Base-by-base conservation (phyloP, 1,139 yeast species). In the Meyerozyma athensensis region DNA sequence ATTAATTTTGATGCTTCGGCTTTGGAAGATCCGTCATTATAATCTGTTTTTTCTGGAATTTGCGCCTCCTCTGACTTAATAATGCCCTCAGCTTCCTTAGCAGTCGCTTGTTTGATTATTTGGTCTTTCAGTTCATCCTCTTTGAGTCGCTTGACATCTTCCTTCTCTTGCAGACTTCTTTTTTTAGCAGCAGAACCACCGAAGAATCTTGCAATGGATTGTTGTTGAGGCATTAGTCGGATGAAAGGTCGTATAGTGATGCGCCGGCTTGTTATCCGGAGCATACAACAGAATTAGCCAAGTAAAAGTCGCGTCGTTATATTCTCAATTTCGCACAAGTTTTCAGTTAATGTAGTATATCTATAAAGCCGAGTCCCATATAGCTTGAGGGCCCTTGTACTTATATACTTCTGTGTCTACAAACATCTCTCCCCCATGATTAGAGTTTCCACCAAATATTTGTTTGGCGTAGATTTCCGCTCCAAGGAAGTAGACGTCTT, bases 381-480 rank as follows among this genome's bases (percentile, higher is more conserved):
- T 71, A 24, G 75, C 73, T 50, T 68, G 74, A 18, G 97, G 97
- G 0, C 97, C 97, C 38, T 69, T 72, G 47, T 82, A 92, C 48
- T 80, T 80, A 57, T 87, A 90, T 41, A 78, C 81, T 31, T 81
- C 85, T 45, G 79, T 73, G 36, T 83, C 79, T 37, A 89, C 72
- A 56, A 79, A 89, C 44, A 78, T 76, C 43, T 89, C 96, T 22
- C 72, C 65, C 26, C 72, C 69, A 41, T 70, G 72, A 50, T 77
- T 77, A 19, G 80, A 66, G 38, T 81, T 79, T 44, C 69, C 69
- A 7, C 79, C 73, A 50, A 86, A 90, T 16, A 86, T 77, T 60
- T 87, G 96, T 59, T 86, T 87, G 17, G 95, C 80, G 34, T 87
- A 84, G 38, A 90, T 84, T 58, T 87, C 86, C 1, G 87, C 96